A percentile compares a stretch with the other conserved stretches of the same genome.
phyloP scores from a whole-genome alignment of 2,329 filamentous ascomycete genomes.

The Monascus ruber region DNA sequence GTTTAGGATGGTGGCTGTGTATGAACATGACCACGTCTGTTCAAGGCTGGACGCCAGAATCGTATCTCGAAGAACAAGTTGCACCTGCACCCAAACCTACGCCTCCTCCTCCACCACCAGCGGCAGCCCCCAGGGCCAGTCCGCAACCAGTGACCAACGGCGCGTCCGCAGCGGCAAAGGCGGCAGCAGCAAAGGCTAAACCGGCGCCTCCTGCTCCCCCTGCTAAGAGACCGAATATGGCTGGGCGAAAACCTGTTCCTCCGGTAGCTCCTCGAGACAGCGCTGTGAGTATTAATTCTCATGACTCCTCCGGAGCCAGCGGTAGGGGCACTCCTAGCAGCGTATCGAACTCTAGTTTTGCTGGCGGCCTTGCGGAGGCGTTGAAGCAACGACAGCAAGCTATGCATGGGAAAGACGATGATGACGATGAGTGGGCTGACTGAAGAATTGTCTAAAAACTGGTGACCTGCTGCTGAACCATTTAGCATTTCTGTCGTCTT shows the following conservation, averaged over 20 bases:
- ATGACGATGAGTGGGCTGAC: constrained; percentile 54
- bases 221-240: constrained; percentile 62
- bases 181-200: constrained; percentile 46
- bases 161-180: constrained; percentile 29
- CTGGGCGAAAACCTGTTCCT: constrained; percentile 57
- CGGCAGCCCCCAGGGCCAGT: constrained; percentile 34
- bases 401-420: constrained; percentile 58
- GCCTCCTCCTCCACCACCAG: constrained; percentile 38
- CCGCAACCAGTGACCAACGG: constrained; percentile 54
- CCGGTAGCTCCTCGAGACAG: constrained; percentile 58
- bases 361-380: constrained; percentile 67
- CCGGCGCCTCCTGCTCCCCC: constrained; percentile 66
- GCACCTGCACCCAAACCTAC: constrained; percentile 50
- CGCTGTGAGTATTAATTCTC: constrained; percentile 36
- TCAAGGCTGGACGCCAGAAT: constrained; percentile 90
- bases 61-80: constrained; percentile 71
- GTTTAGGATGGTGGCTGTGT: constrained; percentile 85
- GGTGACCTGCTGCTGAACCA: too few species aligned
- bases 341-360: constrained; percentile 48
- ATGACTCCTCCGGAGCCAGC: constrained; percentile 48
- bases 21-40: constrained; percentile 55
- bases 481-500: too few species aligned
- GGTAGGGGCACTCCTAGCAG: constrained; percentile 58
- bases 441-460: too few species aligned
- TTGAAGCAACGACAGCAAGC: constrained; percentile 63